Base-by-base conservation (phyloP, 1,284 basidiomycete genomes). In the Lentinula novae-zelandiae region DNA sequence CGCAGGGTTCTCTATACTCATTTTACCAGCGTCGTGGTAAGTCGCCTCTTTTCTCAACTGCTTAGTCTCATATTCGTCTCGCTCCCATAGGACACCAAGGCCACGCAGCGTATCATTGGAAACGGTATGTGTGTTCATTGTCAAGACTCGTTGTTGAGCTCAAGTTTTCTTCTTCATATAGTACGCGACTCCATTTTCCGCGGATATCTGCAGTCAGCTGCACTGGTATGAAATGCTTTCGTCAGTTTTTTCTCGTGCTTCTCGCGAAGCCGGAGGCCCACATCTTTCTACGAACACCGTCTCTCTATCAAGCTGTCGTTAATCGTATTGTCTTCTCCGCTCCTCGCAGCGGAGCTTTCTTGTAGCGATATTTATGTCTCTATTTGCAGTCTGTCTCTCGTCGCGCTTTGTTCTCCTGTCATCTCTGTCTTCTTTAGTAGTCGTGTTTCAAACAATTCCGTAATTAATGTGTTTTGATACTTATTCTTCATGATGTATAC, bases 21-120 rank as follows among this genome's bases (percentile, higher is more conserved):
- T 70, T 79, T 91, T 67, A 92, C 89, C 7, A 91, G 84, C 66
- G 90, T 90, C 36, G 89, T 90, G 62, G 88, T 90, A 72, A 60
- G 86, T 79, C 36, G 1, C 15, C 34, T 15, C n/a, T 15, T 22
- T 39, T 46, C 52, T 44, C 33, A 44, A 54, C n/a, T 63, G 58
- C 33, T 36, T 20, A 10, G 27, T 13, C 31, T 17, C 7, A 22
- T n/a, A 61, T 40, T 62, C 34, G 34, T 20, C 60, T 46, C 27
- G 22, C 55, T 34, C 60, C 50, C 48, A 54, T 62, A 90, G 88
- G 89, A 92, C 70, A 91, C 89, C 4, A 90, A 89, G 72, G 81
- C 90, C 1, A 92, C 90, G 2, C 89, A 90, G 67, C 83, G 85
- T 66, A 89, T 92, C 62, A 92, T 92, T 70, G 85, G 84, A 60